Evolutionary conservation across 768 basidiomycete genomes (phyloP).

Genomic region (Suillus fuscotomentosus): DNA sequence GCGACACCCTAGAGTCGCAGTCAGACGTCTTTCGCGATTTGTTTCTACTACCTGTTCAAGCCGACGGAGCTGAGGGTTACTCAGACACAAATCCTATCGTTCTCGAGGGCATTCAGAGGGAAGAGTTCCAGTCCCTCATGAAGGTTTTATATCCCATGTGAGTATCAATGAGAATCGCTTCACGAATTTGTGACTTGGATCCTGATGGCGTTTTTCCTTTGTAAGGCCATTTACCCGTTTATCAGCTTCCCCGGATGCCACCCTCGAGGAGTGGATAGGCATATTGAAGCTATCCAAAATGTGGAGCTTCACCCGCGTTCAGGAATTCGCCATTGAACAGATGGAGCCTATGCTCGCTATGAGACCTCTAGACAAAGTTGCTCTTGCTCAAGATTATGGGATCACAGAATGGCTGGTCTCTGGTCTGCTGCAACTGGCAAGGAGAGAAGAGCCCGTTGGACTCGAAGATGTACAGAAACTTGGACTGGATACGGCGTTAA

Average conservation of each 20-base stretch:
- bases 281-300: slow-evolving; percentile 38
- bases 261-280: slow-evolving; percentile 34
- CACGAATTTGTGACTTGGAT: not conserved
- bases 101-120: slow-evolving; percentile 19
- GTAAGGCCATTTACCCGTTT: not conserved
- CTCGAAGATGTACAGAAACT: slow-evolving; percentile 13
- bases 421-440: slow-evolving; percentile 17
- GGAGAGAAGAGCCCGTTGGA: slow-evolving; percentile 15
- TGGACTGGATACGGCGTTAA: slow-evolving; percentile 17
- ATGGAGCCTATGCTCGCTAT: slow-evolving; percentile 13
- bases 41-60: slow-evolving; percentile 19
- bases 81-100: slow-evolving; percentile 22
- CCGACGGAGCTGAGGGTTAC: slow-evolving; percentile 15
- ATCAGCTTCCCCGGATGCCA: not conserved
- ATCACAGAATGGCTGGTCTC: slow-evolving; percentile 34
- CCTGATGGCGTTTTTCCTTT: not conserved
- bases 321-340: slow-evolving; percentile 26
- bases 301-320: slow-evolving; percentile 35
- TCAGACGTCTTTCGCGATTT: slow-evolving; percentile 26
- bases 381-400: slow-evolving; percentile 28
- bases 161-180: not conserved
- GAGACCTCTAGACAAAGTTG: slow-evolving; percentile 25
- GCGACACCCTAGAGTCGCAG: slow-evolving; percentile 18
- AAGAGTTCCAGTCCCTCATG: slow-evolving; percentile 26
- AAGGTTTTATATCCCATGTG: slow-evolving; percentile 20